Base-by-base conservation (phyloP, 345 rosid species). In the Aquilaria yunnanensis region DNA sequence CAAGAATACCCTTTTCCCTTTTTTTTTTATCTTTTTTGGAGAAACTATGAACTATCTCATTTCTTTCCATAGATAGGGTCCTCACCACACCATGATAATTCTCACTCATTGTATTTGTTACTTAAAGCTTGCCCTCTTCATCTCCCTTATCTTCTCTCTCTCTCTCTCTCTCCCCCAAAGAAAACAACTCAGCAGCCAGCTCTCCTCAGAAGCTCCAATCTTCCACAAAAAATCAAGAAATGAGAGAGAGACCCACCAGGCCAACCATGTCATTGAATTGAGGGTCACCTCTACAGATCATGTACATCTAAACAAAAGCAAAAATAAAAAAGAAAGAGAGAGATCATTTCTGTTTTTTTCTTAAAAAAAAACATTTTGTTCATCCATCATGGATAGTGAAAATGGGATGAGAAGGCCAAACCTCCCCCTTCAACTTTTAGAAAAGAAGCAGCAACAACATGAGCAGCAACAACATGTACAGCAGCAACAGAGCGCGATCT, bases 371-470 rank as follows among this genome's bases (percentile, higher is more conserved):
- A 66, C 16, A 53, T 51, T 54, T 64, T 34, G 67, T 65, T 70
- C 63, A 37, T 37, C 77, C 80, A 84, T 67, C 80, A 89, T 90
- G 97, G 97, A 87, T 61, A 80, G 65, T 60, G 85, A 85, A 73
- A 86, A 83, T 77, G 80, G 80, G 70, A 75, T 77, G 72, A 83
- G 82, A 60, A 74, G 90, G 74, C 87, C 86, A 1, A 90, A 83
- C 73, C 85, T 90, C 74, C 92, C 95, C 46, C 82, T 90, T 54
- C 95, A 90, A 63, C 84, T 90, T 65, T 81, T 90, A 60, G 92
- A 87, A 56, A 74, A 61, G 67, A 70, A 69, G 45, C 72, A 80
- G 10, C 67, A 67, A 5, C 59, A 66, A 2, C 57, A 70, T 16
- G 66, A 68, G 56, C 75, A 57, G 3, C 62, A 47, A 56, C 37